Percentiles rank a stretch among this genome's conserved stretches.
These are phyloP conservation scores for Spencermartinsiella ligniputridi DNA, from an alignment of 1,139 yeast genomes.

Conservation along the genomic window DNA sequence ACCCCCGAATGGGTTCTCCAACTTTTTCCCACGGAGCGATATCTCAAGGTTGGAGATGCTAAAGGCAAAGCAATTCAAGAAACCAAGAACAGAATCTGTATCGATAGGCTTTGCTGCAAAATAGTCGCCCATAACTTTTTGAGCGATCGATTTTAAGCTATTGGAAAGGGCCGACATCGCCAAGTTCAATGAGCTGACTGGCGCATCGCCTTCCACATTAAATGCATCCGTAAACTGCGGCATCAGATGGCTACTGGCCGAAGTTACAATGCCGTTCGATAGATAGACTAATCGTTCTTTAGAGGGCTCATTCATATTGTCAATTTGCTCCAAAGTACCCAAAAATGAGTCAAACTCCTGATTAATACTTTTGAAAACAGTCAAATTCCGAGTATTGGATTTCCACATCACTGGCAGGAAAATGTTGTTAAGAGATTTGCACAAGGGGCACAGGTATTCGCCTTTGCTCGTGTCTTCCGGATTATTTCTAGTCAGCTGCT, in stretches of 20 bases:
- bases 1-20: slow-evolving; percentile 34
- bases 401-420: slow-evolving; percentile 68
- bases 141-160: not conserved
- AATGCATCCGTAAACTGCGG: slow-evolving; percentile 7
- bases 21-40: slow-evolving; percentile 53
- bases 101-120: not conserved
- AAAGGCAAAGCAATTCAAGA: slow-evolving; percentile 36
- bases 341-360: not conserved
- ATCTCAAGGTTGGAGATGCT: slow-evolving; percentile 66
- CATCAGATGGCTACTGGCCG: slow-evolving; percentile 4
- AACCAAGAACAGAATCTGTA: not conserved
- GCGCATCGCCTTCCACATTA: not conserved
- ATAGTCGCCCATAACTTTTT: not conserved
- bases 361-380: slow-evolving; percentile 1
- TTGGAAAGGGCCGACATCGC: not conserved
- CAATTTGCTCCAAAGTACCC: slow-evolving; percentile 1
- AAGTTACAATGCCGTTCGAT: not conserved
- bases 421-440: slow-evolving; percentile 80
- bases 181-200: not conserved
- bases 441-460: slow-evolving; percentile 85
- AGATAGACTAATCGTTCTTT: not conserved
- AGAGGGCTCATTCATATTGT: not conserved
- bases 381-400: slow-evolving; percentile 21
- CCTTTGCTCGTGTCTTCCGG: slow-evolving; percentile 70
- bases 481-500: slow-evolving; percentile 73